Conservation (phyloP, 2,329 filamentous ascomycete genomes). For the Rosellinia necatrix region DNA sequence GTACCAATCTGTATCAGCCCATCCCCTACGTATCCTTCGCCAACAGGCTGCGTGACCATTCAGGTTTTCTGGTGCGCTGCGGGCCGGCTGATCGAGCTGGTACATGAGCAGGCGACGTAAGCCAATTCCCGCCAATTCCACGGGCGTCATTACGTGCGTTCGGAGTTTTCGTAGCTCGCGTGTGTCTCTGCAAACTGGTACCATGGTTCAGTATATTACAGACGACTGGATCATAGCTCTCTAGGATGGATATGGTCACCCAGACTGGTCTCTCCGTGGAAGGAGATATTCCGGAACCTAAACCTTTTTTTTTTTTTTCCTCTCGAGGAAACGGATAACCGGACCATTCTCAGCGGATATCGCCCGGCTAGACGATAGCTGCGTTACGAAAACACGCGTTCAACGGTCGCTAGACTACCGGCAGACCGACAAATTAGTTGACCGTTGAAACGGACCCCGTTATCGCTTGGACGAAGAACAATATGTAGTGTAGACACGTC, state of each 20-base stretch:
- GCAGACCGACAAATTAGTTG: constrained; percentile 10
- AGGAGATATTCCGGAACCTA: constrained; percentile 18
- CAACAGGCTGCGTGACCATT: constrained; percentile 10
- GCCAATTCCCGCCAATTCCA: constrained; percentile 12
- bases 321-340: constrained; percentile 19
- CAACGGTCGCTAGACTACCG: constrained; percentile 20
- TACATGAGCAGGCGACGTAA: constrained; percentile 16
- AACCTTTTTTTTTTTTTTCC: no score
- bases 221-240: background rate
- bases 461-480: constrained; percentile 6
- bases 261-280: constrained; percentile 6
- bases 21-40: constrained; percentile 11
- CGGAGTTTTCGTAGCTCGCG: constrained; percentile 21
- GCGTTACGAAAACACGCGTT: constrained; percentile 18
- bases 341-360: constrained; percentile 13
- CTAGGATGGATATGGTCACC: constrained; percentile 1
- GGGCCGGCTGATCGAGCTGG: constrained; percentile 15
- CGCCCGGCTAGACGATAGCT: constrained; percentile 7
- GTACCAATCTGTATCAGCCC: constrained; percentile 11
- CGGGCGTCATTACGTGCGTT: constrained; percentile 24
- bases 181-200: constrained; percentile 17
- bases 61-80: constrained; percentile 8
- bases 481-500: background rate
- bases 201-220: constrained; percentile 19
- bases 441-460: constrained; percentile 17